phyloP scores from a whole-genome alignment of 805 yeast genomes.

The Suhomyces sp. region DNA sequence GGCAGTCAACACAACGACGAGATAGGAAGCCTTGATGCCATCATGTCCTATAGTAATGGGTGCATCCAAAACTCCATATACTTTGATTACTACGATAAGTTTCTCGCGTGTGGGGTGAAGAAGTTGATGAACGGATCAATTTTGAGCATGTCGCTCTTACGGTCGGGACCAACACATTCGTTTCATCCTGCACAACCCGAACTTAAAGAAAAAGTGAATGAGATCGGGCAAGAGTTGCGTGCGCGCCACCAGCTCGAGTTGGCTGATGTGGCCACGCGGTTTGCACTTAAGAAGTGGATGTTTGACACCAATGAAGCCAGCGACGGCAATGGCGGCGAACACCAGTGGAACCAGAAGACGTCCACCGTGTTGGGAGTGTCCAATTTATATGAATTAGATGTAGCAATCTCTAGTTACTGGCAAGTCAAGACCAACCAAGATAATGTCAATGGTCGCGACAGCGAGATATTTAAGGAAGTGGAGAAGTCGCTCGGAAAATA shows the following conservation, averaged over 20 bases:
- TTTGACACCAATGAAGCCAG: constrained; percentile 18
- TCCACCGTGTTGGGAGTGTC: constrained; percentile 80
- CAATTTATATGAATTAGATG: constrained; percentile 55
- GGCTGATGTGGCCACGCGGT: constrained; percentile 80
- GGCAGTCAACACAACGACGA: constrained; percentile 30
- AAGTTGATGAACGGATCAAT: constrained; percentile 79
- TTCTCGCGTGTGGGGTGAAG: constrained; percentile 54
- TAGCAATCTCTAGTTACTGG: constrained; percentile 60
- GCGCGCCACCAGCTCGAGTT: constrained; percentile 51
- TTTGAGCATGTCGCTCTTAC: constrained; percentile 79
- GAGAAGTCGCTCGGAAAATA: constrained; percentile 42
- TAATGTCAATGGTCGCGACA: constrained; percentile 41
- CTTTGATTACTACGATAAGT: constrained; percentile 44
- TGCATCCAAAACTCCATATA: constrained; percentile 72
- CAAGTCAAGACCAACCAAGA: constrained; percentile 35
- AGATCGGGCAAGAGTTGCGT: constrained; percentile 39
- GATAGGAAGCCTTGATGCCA: constrained; percentile 67
- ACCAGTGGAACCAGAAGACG: constrained; percentile 28
- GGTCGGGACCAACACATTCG: constrained; percentile 60
- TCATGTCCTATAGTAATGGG: constrained; percentile 76
- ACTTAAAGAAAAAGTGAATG: constrained; percentile 52
- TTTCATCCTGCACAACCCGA: constrained; percentile 78
- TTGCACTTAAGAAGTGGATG: constrained; percentile 63
- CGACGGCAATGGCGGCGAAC: constrained; percentile 3
- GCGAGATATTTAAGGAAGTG: constrained; percentile 39